Conservation (phyloP, 2,329 filamentous ascomycete species). For the Diplodia corticola region DNA sequence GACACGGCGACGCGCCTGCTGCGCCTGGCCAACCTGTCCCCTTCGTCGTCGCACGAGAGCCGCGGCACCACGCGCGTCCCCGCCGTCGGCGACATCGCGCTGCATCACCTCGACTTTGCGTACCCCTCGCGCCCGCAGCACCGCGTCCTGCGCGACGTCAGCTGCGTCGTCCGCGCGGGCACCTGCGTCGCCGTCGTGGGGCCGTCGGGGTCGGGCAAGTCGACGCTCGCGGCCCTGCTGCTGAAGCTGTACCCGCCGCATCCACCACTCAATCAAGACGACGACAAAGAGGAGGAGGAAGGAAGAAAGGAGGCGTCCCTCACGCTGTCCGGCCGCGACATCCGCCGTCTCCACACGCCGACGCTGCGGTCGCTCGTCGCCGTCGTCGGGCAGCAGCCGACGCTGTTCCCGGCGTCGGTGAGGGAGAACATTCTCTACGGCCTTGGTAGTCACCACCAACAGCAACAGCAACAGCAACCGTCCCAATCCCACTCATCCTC, state of each 20-base stretch:
- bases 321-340: constrained; percentile 60
- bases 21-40: constrained; percentile 63
- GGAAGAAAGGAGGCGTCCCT: constrained; percentile 36
- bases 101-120: constrained; percentile 66
- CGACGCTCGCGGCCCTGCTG: constrained; percentile 74
- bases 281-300: too few relatives aligned
- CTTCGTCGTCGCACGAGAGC: constrained; percentile 58
- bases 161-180: constrained; percentile 62
- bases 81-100: constrained; percentile 55
- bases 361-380: constrained; percentile 63
- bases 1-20: constrained; percentile 73
- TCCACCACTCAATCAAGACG: too few relatives aligned
- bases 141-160: constrained; percentile 63
- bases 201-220: constrained; percentile 86
- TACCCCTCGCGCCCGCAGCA: constrained; percentile 63
- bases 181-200: constrained; percentile 79
- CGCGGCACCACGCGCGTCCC: constrained; percentile 49
- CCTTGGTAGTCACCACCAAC: too few relatives aligned
- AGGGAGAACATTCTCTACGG: constrained; percentile 83
- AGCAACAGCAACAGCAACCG: too few relatives aligned
- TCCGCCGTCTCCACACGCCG: constrained; percentile 59
- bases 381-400: constrained; percentile 69
- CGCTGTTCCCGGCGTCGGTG: constrained; percentile 76
- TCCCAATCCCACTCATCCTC: too few relatives aligned
- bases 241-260: constrained; percentile 64